Base-by-base conservation (phyloP, 139 green algal species). In the Tetradesmus lagerheimii region DNA sequence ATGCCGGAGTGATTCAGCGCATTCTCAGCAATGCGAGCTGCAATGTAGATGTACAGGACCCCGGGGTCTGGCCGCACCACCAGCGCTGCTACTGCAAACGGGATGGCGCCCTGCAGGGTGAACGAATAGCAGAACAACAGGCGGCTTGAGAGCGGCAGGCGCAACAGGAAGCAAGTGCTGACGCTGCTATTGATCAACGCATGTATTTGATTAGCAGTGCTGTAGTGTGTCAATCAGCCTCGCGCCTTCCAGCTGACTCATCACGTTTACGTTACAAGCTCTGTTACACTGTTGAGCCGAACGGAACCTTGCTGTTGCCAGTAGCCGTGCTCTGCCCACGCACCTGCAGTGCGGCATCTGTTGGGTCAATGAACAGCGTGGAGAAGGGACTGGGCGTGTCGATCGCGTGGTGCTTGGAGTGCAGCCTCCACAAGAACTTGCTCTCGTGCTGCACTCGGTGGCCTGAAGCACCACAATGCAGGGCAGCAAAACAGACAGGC, bases 1-100 rank as follows among this genome's bases (percentile, higher is more conserved):
- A 91, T 25, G 12, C 87, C 87, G 29, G 77, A 87, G 78, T 91
- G 87, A 37, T 91, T 91, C 12, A 91, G 78, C 5, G 77, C 77
- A 45, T 91, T 91, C 27, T 91, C 87, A 29, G 38, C 87, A 29
- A 91, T 41, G 27, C 87, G 62, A 1, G 62, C 38, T 23, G 29
- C 77, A 5, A 91, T 38, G 50, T 79, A 91, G 37, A 80, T 25
- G 78, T 81, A 91, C 53, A 87, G n/a, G 23, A 87, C 45, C 0
- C 74, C 87, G 1, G 87, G 87, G 18, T 18, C 77, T 0, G 87
- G 87, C 35, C 87, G 78, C 53, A 87, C 77, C 16, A 45, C 29
- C 50, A 57, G 29, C 15, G 87, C 53, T 50, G 87, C 87, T 25
- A 91, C 31, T 9, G 78, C 78, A 14, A 91, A 47, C 4, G 87